These are phyloP conservation scores for Termitomyces sp. DNA, from an alignment of 768 basidiomycete species.

Conservation along the genomic window DNA sequence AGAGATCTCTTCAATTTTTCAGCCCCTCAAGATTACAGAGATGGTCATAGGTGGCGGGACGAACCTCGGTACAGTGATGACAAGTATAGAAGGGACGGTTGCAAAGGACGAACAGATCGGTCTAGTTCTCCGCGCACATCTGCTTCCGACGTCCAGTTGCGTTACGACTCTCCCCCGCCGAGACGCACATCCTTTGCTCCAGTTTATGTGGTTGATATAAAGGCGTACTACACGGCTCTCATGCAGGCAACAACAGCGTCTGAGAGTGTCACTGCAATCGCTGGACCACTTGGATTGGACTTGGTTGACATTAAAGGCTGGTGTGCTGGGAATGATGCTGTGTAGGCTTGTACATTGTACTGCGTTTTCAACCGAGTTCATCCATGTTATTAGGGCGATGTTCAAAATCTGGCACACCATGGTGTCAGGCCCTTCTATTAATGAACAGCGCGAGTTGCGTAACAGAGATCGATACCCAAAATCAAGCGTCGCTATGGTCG, in stretches of 20 bases:
- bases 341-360: conserved; percentile 26
- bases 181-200: conserved; percentile 17
- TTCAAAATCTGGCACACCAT: conserved; percentile 43
- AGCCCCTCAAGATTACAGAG: background rate
- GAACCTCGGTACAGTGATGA: background rate
- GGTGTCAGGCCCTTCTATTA: conserved; percentile 39
- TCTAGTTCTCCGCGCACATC: conserved; percentile 18
- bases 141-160: background rate
- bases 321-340: conserved; percentile 50
- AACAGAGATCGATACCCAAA: conserved; percentile 2
- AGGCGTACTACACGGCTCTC: conserved; percentile 31
- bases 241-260: conserved; percentile 26
- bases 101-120: conserved; percentile 9
- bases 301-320: conserved; percentile 28
- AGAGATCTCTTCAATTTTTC: conserved; percentile 23
- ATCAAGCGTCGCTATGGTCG: background rate
- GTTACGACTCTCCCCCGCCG: background rate
- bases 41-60: background rate
- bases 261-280: conserved; percentile 22
- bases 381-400: conserved; percentile 24
- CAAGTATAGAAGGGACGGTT: conserved; percentile 1
- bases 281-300: conserved; percentile 22
- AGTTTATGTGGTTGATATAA: conserved; percentile 37
- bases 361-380: background rate
- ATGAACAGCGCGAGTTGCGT: conserved; percentile 33